Percentiles rank a stretch among this genome's conserved stretches.
These are phyloP conservation scores for Starmera dryadoides DNA, from an alignment of 805 yeast genomes.

Conservation along the genomic window DNA sequence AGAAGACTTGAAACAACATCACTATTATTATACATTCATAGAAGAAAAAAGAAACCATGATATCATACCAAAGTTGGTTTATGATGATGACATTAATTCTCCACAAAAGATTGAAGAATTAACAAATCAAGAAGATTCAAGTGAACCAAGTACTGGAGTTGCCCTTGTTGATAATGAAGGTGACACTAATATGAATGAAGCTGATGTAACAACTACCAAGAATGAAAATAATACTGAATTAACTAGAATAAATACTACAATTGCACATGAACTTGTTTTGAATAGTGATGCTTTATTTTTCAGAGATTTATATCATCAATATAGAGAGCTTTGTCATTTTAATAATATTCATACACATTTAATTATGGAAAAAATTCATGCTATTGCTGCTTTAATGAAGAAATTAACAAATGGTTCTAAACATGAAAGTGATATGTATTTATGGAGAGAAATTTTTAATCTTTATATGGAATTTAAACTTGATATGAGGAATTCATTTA, in stretches of 20 bases:
- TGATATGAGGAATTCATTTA: slow-evolving; percentile 44
- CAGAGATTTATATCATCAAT: slow-evolving; percentile 10
- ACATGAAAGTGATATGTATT: slow-evolving; percentile 47
- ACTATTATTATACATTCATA: neutral
- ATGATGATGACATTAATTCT: too few species aligned
- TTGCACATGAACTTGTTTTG: too few species aligned
- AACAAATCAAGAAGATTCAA: too few species aligned
- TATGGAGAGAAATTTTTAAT: slow-evolving; percentile 65
- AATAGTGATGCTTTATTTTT: slow-evolving; percentile 12
- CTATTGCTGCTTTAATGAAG: slow-evolving; percentile 25
- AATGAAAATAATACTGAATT: too few species aligned
- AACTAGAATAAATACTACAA: too few species aligned
- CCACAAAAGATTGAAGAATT: neutral
- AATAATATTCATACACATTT: slow-evolving; percentile 40
- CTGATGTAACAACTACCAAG: neutral
- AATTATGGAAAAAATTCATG: slow-evolving; percentile 4
- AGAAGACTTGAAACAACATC: slow-evolving; percentile 25
- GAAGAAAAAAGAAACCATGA: neutral
- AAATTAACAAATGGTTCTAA: slow-evolving; percentile 9
- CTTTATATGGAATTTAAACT: slow-evolving; percentile 61
- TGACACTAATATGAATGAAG: neutral
- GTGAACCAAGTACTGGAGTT: neutral
- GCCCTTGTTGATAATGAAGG: too few species aligned
- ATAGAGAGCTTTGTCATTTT: slow-evolving; percentile 24
- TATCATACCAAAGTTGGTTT: neutral